These are phyloP conservation scores for Spinellus fusiger DNA, from an alignment of 192 early-diverging fungal genomes.

Conservation along the genomic window DNA sequence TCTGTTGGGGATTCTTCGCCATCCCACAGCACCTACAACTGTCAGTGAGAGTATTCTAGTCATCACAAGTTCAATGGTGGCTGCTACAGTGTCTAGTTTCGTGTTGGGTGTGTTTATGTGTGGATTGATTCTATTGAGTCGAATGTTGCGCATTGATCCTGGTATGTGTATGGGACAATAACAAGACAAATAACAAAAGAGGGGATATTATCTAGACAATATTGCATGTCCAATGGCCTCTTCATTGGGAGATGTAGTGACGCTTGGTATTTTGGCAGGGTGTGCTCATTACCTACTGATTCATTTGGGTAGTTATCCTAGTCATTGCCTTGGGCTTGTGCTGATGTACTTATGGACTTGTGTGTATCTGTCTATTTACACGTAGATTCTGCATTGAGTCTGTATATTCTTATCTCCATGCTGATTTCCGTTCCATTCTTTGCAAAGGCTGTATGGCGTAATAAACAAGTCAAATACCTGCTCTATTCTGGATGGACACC, in stretches of 20 bases:
- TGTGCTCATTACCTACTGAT: conserved; percentile 41
- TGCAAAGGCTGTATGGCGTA: conserved; percentile 42
- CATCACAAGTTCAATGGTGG: conserved; percentile 61
- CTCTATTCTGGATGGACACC: conserved; percentile 70
- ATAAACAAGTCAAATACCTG: conserved; percentile 60
- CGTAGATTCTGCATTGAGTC: conserved; percentile 31
- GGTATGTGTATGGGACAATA: conserved; percentile 31
- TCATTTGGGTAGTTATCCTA: conserved; percentile 38
- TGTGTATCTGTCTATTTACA: too few relatives aligned
- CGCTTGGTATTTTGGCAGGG: conserved; percentile 55
- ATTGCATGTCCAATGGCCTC: conserved; percentile 76
- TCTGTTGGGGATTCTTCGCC: conserved; percentile 45
- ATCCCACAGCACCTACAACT: conserved; percentile 39
- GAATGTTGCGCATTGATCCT: conserved; percentile 65
- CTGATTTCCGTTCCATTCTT: conserved; percentile 40
- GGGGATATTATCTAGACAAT: conserved; percentile 41
- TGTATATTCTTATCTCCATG: conserved; percentile 39
- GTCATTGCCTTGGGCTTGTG: not conserved
- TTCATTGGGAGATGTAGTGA: conserved; percentile 67
- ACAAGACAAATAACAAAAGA: not conserved
- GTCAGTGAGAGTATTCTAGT: conserved; percentile 45
- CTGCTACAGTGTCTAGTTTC: conserved; percentile 62
- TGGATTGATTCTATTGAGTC: conserved; percentile 56
- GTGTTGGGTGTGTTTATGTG: conserved; percentile 72
- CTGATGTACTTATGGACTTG: not conserved